phyloP scores from a whole-genome alignment of 2,329 filamentous ascomycete genomes.

The Talaromyces sp. region DNA sequence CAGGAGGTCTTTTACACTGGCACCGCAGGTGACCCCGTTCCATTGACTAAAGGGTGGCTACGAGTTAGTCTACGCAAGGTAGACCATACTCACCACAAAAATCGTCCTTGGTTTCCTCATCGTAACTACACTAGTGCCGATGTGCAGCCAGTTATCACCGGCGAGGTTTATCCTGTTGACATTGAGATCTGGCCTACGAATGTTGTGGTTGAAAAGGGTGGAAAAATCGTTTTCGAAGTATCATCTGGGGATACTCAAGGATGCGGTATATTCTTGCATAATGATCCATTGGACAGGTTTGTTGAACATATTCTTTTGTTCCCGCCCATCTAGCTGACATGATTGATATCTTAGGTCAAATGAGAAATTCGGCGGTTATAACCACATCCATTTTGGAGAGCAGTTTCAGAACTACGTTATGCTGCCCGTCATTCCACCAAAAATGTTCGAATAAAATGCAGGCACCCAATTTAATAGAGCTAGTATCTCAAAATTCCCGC shows the following conservation, averaged over 20 bases:
- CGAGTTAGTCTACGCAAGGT: slow-evolving; percentile 42
- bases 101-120: slow-evolving; percentile 40
- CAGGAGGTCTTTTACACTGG: slow-evolving; percentile 54
- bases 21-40: slow-evolving; percentile 51
- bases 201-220: slow-evolving; percentile 17
- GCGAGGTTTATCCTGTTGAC: slow-evolving; percentile 43
- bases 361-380: slow-evolving; percentile 41
- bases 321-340: neutral
- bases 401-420: slow-evolving; percentile 44
- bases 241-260: slow-evolving; percentile 24
- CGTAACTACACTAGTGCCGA: slow-evolving; percentile 44
- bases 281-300: slow-evolving; percentile 28
- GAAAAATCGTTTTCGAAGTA: slow-evolving; percentile 6
- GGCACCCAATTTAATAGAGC: neutral
- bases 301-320: slow-evolving; percentile 2
- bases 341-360: slow-evolving; percentile 27
- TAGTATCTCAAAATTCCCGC: too few species aligned
- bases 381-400: slow-evolving; percentile 44
- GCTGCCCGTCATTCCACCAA: slow-evolving; percentile 42
- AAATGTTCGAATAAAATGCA: neutral
- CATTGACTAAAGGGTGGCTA: slow-evolving; percentile 51
- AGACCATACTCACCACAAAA: slow-evolving; percentile 10
- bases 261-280: slow-evolving; percentile 47
- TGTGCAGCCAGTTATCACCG: slow-evolving; percentile 37
- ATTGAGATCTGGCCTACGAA: slow-evolving; percentile 30